Percentiles rank a stretch among this genome's conserved stretches.
phyloP scores from a whole-genome alignment of 208 protist species.

The Wallacemonas sp. region DNA sequence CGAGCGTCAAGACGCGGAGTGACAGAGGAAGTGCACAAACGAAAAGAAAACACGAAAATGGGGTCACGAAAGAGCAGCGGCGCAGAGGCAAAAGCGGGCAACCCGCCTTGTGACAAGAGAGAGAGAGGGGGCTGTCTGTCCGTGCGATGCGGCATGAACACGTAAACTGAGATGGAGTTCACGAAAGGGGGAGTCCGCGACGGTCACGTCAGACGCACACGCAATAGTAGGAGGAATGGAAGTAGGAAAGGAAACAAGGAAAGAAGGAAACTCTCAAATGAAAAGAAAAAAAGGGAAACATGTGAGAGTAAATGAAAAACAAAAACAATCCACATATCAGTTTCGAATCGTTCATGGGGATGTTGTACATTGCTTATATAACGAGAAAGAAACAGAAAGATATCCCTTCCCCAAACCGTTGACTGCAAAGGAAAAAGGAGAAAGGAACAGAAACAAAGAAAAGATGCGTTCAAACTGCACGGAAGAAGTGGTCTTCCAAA shows the following conservation, averaged over 20 bases:
- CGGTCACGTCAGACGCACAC: too few species aligned
- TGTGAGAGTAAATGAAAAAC: neutral
- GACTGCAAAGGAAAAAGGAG: neutral
- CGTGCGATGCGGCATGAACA: too few species aligned
- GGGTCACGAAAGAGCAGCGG: neutral
- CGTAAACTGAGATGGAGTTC: too few species aligned
- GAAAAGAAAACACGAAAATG: too few species aligned
- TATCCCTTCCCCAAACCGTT: neutral
- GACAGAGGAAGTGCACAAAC: too few species aligned
- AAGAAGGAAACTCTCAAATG: neutral
- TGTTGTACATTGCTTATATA: neutral
- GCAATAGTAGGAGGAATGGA: neutral
- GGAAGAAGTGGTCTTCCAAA: neutral
- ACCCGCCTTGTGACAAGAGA: too few species aligned
- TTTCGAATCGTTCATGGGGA: too few species aligned
- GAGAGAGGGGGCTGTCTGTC: too few species aligned
- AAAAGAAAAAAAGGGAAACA: slow-evolving; percentile 2
- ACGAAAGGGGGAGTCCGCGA: too few species aligned
- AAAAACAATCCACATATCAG: neutral
- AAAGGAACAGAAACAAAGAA: neutral
- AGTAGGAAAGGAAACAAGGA: slow-evolving; percentile 7
- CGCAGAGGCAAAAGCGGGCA: neutral
- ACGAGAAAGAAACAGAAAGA: neutral
- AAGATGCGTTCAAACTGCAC: neutral
- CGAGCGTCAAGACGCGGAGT: too few species aligned